Conservation (phyloP, 202 grass and related monocot genomes). For the Schoenoplectus tabernaemontani region DNA sequence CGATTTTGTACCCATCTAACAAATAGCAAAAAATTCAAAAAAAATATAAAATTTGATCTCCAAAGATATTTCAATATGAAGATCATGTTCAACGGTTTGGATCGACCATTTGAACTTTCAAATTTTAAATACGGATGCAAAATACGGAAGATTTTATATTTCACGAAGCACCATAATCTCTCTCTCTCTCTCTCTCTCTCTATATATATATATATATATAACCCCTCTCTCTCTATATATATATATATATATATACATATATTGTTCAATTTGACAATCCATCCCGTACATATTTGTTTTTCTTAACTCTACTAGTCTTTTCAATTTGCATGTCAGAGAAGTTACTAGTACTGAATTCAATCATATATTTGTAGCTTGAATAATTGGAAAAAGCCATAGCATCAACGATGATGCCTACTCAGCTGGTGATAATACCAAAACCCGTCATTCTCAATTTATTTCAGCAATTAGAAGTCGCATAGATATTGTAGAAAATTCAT, state of each 20-base stretch:
- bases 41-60: too few species aligned
- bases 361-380: constrained; percentile 53
- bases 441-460: constrained; percentile 55
- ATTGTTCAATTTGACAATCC: neutral
- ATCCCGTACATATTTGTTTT: neutral
- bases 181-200: too few species aligned
- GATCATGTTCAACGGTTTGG: too few species aligned
- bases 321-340: neutral
- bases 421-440: constrained; percentile 52
- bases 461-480: constrained; percentile 61
- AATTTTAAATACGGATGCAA: too few species aligned
- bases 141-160: too few species aligned
- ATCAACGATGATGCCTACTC: constrained; percentile 37
- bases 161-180: too few species aligned
- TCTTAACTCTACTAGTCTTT: neutral
- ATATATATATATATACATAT: neutral
- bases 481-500: constrained; percentile 46
- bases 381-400: constrained; percentile 54
- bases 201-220: too few species aligned
- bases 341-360: neutral
- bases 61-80: too few species aligned
- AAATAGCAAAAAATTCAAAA: too few species aligned
- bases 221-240: too few species aligned
- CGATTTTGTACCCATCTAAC: too few species aligned
- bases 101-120: too few species aligned